These are phyloP conservation scores for Penicillium bovifimosum DNA, from an alignment of 495 filamentous ascomycete genomes.

Conservation along the genomic window DNA sequence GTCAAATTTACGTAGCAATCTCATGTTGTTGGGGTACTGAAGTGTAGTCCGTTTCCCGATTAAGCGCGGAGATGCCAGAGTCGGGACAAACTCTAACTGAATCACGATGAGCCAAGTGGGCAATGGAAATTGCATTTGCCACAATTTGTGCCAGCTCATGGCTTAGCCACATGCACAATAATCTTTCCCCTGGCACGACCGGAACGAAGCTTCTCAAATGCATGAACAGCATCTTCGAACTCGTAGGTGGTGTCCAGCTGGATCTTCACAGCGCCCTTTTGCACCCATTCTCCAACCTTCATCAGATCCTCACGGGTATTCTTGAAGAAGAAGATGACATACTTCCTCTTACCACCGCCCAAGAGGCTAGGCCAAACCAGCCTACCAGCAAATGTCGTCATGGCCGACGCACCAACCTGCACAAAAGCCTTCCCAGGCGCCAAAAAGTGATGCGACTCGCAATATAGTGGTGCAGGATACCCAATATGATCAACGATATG, in stretches of 20 bases:
- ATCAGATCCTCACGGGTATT: slow-evolving; percentile 43
- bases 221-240: slow-evolving; percentile 55
- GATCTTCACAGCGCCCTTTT: slow-evolving; percentile 55
- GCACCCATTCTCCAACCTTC: slow-evolving; percentile 53
- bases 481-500: slow-evolving; percentile 60
- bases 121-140: too few species aligned
- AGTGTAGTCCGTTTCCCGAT: background rate
- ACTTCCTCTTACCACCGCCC: slow-evolving; percentile 58
- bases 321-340: slow-evolving; percentile 37
- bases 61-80: background rate
- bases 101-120: background rate
- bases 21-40: background rate
- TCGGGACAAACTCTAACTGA: background rate
- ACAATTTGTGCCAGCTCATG: background rate
- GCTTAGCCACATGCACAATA: slow-evolving; percentile 47
- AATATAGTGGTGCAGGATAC: slow-evolving; percentile 44
- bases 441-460: slow-evolving; percentile 49
- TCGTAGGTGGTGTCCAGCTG: slow-evolving; percentile 55
- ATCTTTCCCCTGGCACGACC: slow-evolving; percentile 62
- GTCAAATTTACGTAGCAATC: background rate
- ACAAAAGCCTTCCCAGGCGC: slow-evolving; percentile 48
- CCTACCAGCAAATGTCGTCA: slow-evolving; percentile 17
- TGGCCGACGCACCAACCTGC: slow-evolving; percentile 45
- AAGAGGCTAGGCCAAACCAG: slow-evolving; percentile 49
- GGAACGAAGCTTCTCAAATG: slow-evolving; percentile 55